A percentile compares a stretch with the other conserved stretches of the same genome.
Conservation (phyloP, 2,329 filamentous ascomycete species). For the Dactylellina leptospora region DNA sequence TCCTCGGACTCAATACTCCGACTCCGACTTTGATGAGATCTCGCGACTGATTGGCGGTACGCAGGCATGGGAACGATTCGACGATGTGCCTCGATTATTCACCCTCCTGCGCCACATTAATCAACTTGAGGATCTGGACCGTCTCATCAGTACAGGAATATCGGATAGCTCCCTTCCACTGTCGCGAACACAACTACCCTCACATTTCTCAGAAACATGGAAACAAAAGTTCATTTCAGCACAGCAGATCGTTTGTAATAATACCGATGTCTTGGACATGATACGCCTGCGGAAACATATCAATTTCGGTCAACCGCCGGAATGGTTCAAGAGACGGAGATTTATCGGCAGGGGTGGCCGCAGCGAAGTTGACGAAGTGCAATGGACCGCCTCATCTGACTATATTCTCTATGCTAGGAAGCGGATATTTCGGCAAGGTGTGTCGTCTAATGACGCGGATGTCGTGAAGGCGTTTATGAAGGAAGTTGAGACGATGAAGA, state of each 20-base stretch:
- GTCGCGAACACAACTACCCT: conserved; percentile 54
- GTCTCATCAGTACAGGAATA: conserved; percentile 56
- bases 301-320: conserved; percentile 55
- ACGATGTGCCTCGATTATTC: conserved; percentile 56
- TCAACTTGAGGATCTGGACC: conserved; percentile 54
- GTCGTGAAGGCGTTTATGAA: conserved; percentile 43
- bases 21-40: neutral
- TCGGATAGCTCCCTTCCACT: conserved; percentile 58
- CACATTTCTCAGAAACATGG: conserved; percentile 45
- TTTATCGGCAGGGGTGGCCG: conserved; percentile 54
- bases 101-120: conserved; percentile 57
- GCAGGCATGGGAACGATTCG: neutral
- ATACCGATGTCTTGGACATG: conserved; percentile 56
- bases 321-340: conserved; percentile 55
- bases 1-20: neutral
- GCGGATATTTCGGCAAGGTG: conserved; percentile 39
- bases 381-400: conserved; percentile 50
- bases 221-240: conserved; percentile 54
- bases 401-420: conserved; percentile 37
- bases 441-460: conserved; percentile 31
- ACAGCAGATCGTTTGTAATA: conserved; percentile 57
- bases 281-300: conserved; percentile 56
- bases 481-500: conserved; percentile 55
- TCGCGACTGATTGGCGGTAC: neutral
- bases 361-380: conserved; percentile 57